phyloP scores from a whole-genome alignment of 2,329 filamentous ascomycete genomes.

The Penicillium sp. region DNA sequence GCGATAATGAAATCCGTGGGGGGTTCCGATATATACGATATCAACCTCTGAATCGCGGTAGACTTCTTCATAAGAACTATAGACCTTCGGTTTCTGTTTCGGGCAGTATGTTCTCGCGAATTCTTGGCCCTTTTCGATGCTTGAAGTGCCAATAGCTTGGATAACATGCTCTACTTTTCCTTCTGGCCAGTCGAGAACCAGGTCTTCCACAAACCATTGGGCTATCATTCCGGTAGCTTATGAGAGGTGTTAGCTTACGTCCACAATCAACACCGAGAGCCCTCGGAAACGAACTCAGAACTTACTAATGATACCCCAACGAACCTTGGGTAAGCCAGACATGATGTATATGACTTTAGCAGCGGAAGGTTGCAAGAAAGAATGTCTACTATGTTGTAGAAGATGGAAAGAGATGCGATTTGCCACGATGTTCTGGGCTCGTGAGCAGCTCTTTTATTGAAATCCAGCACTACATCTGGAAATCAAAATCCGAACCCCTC shows the following conservation, averaged over 20 bases:
- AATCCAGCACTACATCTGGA: neutral
- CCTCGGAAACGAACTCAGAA: neutral
- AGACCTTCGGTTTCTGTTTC: neutral
- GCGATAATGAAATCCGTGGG: constrained; percentile 34
- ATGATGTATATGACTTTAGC: neutral
- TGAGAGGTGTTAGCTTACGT: neutral
- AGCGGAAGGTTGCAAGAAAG: neutral
- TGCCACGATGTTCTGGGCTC: neutral
- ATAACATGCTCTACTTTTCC: neutral
- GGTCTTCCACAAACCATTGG: neutral
- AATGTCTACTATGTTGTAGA: neutral
- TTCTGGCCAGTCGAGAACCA: neutral
- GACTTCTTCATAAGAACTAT: constrained; percentile 6
- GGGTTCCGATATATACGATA: constrained; percentile 46
- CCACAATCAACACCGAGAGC: neutral
- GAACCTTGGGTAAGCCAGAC: neutral
- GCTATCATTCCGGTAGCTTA: constrained; percentile 2
- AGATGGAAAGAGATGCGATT: neutral
- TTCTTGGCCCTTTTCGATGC: neutral
- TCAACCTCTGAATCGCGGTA: constrained; percentile 32
- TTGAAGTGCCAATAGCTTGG: constrained; percentile 1
- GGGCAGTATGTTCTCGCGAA: neutral
- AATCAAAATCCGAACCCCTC: neutral
- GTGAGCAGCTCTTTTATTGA: neutral
- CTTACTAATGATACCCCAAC: neutral